phyloP scores from a whole-genome alignment of 768 basidiomycete species.

The Xerocomellus intermedius region DNA sequence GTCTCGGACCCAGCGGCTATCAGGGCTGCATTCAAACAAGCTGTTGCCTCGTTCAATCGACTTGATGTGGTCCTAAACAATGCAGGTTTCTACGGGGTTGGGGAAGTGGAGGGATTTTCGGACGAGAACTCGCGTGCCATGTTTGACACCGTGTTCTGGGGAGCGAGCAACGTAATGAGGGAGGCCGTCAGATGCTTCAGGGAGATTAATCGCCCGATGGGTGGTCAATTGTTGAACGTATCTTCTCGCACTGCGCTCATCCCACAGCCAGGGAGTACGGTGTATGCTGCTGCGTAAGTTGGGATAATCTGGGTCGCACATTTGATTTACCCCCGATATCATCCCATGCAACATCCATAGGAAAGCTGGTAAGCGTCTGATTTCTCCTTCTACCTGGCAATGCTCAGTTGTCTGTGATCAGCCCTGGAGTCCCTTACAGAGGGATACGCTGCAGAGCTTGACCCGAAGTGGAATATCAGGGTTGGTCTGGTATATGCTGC shows the following conservation, averaged over 20 bases:
- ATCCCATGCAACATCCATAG: neutral
- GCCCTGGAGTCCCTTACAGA: conserved; percentile 35
- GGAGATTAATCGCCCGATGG: conserved; percentile 35
- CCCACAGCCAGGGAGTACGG: conserved; percentile 12
- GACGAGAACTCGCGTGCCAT: conserved; percentile 69
- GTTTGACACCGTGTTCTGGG: conserved; percentile 41
- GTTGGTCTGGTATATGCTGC: conserved; percentile 9
- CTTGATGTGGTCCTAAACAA: conserved; percentile 49
- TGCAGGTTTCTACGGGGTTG: conserved; percentile 34
- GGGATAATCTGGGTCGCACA: neutral
- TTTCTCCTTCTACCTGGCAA: neutral
- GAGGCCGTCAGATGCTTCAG: conserved; percentile 37
- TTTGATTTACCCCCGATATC: neutral
- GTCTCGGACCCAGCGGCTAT: conserved; percentile 36
- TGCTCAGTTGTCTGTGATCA: conserved; percentile 8
- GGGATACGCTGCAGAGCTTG: conserved; percentile 30
- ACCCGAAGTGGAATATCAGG: conserved; percentile 38
- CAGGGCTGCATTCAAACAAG: conserved; percentile 34
- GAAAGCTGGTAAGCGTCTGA: conserved; percentile 18
- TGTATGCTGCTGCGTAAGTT: conserved; percentile 33
- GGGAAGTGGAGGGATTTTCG: conserved; percentile 80
- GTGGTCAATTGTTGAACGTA: conserved; percentile 35
- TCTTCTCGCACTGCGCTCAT: conserved; percentile 32
- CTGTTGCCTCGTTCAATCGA: conserved; percentile 35
- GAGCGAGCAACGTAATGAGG: conserved; percentile 30